Evolutionary conservation across 495 filamentous ascomycete genomes (phyloP).

Genomic region (Pyronema omphalodes): DNA sequence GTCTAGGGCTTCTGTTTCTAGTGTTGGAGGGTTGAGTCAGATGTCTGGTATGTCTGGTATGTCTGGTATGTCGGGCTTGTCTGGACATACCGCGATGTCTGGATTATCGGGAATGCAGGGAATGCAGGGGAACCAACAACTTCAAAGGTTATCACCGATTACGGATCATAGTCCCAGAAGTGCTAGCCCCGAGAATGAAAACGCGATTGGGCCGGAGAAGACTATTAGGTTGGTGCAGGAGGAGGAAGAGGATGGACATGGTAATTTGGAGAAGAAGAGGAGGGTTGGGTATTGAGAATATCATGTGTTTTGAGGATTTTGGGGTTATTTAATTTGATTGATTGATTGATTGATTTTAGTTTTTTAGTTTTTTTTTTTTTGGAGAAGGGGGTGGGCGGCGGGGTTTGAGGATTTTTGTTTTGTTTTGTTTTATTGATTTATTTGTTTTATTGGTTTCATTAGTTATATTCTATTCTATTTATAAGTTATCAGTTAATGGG

Average conservation of each 20-base stretch:
- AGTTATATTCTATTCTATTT: too few relatives aligned
- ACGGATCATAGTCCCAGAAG: constrained; percentile 14
- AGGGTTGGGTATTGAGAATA: background rate
- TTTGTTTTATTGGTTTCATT: too few relatives aligned
- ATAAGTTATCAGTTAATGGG: too few relatives aligned
- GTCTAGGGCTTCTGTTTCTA: background rate
- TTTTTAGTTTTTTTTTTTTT: too few relatives aligned
- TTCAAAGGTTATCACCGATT: constrained; percentile 18
- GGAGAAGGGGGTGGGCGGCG: too few relatives aligned
- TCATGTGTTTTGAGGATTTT: too few relatives aligned
- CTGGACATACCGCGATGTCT: constrained; percentile 9
- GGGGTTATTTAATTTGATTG: too few relatives aligned
- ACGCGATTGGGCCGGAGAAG: constrained; percentile 16
- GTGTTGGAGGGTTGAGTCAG: background rate
- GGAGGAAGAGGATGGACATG: background rate
- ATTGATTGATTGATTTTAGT: too few relatives aligned
- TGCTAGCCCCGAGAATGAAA: constrained; percentile 6
- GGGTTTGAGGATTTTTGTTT: too few relatives aligned
- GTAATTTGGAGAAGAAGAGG: background rate
- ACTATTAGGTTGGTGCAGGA: constrained; percentile 17
- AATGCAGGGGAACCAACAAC: constrained; percentile 3
- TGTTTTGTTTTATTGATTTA: too few relatives aligned
- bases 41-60: background rate
- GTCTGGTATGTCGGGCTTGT: background rate
- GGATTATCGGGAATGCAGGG: constrained; percentile 10